These are phyloP conservation scores for Gymnopilus junonius DNA, from an alignment of 768 basidiomycete species.

Conservation along the genomic window DNA sequence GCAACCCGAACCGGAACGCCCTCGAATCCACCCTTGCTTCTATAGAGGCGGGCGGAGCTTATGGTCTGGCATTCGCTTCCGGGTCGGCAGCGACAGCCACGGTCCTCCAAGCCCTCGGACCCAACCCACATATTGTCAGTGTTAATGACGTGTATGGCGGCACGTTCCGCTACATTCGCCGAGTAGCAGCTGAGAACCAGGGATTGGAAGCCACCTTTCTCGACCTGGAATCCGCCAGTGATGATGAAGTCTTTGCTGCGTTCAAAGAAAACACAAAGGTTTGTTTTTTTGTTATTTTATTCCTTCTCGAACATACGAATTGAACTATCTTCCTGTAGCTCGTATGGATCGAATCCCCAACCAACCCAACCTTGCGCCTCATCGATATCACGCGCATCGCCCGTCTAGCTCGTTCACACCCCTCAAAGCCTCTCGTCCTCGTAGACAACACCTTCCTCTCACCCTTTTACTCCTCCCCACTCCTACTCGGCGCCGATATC, in stretches of 20 bases:
- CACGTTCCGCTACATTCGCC: slow-evolving; percentile 82
- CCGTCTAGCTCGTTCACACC: slow-evolving; percentile 63
- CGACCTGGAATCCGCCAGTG: slow-evolving; percentile 73
- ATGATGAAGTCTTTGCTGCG: slow-evolving; percentile 65
- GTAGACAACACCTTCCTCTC: slow-evolving; percentile 97
- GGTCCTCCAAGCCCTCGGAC: slow-evolving; percentile 74
- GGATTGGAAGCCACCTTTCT: slow-evolving; percentile 77
- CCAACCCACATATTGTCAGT: slow-evolving; percentile 78
- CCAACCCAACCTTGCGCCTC: slow-evolving; percentile 91
- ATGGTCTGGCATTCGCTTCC: slow-evolving; percentile 81
- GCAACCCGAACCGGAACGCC: slow-evolving; percentile 85
- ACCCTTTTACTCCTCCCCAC: slow-evolving; percentile 88
- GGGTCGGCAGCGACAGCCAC: slow-evolving; percentile 89
- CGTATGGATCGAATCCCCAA: slow-evolving; percentile 95
- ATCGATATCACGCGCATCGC: slow-evolving; percentile 80
- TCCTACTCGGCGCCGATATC: slow-evolving; percentile 84
- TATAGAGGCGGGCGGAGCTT: slow-evolving; percentile 73
- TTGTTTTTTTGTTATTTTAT: neutral
- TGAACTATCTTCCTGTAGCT: slow-evolving; percentile 49
- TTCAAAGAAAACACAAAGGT: slow-evolving; percentile 73
- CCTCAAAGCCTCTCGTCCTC: slow-evolving; percentile 74
- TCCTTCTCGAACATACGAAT: slow-evolving; percentile 22
- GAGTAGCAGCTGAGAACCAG: slow-evolving; percentile 65
- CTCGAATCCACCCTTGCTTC: slow-evolving; percentile 80
- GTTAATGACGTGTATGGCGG: slow-evolving; percentile 97